These are phyloP conservation scores for Diaporthe helianthi DNA, from an alignment of 2,329 filamentous ascomycete genomes.

Conservation along the genomic window DNA sequence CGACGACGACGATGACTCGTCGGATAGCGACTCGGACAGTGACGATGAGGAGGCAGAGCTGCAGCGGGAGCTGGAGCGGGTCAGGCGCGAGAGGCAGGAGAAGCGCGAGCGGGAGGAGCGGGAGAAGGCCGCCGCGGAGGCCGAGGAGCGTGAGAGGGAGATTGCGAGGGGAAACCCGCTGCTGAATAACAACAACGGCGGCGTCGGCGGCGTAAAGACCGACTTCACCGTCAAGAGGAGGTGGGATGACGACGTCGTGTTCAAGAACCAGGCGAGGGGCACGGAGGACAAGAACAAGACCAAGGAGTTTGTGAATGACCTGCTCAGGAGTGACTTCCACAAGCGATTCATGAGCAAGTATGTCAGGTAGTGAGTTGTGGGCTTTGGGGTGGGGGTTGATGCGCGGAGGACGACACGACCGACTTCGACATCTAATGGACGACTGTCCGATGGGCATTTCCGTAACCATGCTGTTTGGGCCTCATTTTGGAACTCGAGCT, in stretches of 20 bases:
- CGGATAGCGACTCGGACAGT: conserved; percentile 68
- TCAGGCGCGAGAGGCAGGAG: conserved; percentile 84
- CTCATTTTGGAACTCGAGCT: fast-evolving
- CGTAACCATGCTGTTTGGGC: neutral
- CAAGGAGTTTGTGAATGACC: conserved; percentile 97
- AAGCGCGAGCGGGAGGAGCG: conserved; percentile 83
- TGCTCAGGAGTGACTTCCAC: conserved; percentile 95
- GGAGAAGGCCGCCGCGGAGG: conserved; percentile 79
- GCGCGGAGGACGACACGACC: neutral
- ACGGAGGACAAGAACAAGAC: conserved; percentile 87
- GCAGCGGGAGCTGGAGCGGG: conserved; percentile 92
- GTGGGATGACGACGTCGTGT: conserved; percentile 99
- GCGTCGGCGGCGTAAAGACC: conserved; percentile 52
- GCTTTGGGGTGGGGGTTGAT: neutral
- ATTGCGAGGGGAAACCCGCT: conserved; percentile 93
- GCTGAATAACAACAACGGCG: conserved; percentile 63
- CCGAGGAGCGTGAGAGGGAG: conserved; percentile 83
- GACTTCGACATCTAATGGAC: neutral
- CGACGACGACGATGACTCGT: conserved; percentile 58
- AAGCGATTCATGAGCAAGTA: conserved; percentile 90
- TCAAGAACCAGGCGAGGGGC: conserved; percentile 97
- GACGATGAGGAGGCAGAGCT: conserved; percentile 88
- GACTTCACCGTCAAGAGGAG: conserved; percentile 89
- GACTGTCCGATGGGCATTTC: no score
- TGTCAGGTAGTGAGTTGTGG: conserved; percentile 53